A percentile compares a stretch with the other conserved stretches of the same genome.
Evolutionary conservation across 2,329 filamentous ascomycete genomes (phyloP).

Genomic region (Colletotrichum gigasporum): DNA sequence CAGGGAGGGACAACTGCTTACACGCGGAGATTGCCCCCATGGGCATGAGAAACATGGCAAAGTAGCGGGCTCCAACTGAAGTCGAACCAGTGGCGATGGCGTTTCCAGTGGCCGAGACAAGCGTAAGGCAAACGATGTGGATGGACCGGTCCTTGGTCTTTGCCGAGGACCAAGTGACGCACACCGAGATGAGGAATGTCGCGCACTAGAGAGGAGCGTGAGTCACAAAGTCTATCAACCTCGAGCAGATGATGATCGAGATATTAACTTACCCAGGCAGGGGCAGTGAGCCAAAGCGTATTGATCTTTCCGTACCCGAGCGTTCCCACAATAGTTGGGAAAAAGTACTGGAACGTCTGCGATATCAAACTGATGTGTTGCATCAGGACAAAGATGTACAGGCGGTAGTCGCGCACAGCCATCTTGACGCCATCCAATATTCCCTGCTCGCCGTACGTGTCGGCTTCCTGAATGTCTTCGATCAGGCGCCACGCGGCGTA

Average conservation of each 20-base stretch:
- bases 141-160: constrained; percentile 63
- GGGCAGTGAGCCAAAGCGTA: constrained; percentile 66
- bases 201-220: constrained; percentile 34
- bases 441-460: constrained; percentile 47
- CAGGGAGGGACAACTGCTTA: constrained; percentile 33
- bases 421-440: constrained; percentile 57
- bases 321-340: constrained; percentile 70
- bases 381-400: constrained; percentile 63
- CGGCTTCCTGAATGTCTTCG: constrained; percentile 57
- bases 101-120: constrained; percentile 62
- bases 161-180: constrained; percentile 64
- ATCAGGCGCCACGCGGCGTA: constrained; percentile 63
- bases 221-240: too few relatives aligned
- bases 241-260: too few relatives aligned
- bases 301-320: constrained; percentile 64
- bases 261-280: constrained; percentile 57
- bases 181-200: constrained; percentile 62
- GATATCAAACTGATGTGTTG: constrained; percentile 62
- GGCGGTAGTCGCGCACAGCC: constrained; percentile 57
- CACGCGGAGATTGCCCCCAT: constrained; percentile 61
- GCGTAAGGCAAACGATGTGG: constrained; percentile 64
- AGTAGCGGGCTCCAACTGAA: constrained; percentile 62
- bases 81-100: constrained; percentile 63
- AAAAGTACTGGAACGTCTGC: constrained; percentile 72
- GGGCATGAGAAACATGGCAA: constrained; percentile 71